Conservation (phyloP, 441 rosid species). For the Flueggea neowawraea region DNA sequence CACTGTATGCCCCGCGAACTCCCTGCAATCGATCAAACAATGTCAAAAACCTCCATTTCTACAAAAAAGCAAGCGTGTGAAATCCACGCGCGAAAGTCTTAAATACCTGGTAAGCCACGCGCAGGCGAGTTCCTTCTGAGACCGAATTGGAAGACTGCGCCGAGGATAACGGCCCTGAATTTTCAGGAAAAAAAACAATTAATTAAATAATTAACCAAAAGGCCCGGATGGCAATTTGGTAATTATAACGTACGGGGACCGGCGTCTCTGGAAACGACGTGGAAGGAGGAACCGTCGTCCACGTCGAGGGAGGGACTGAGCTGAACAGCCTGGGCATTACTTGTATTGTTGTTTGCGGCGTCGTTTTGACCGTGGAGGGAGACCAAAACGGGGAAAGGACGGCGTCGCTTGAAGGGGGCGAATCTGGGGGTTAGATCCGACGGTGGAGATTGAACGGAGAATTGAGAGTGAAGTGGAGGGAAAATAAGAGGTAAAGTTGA, state of each 20-base stretch:
- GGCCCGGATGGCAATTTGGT: neutral
- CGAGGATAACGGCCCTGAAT: slow-evolving; percentile 75
- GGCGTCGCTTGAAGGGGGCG: slow-evolving; percentile 16
- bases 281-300: slow-evolving; percentile 28
- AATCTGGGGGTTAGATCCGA: slow-evolving; percentile 20
- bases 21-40: slow-evolving; percentile 42
- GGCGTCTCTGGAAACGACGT: slow-evolving; percentile 27
- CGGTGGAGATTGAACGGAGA: slow-evolving; percentile 15
- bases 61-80: neutral
- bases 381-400: slow-evolving; percentile 17
- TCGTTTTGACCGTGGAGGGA: slow-evolving; percentile 22
- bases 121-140: slow-evolving; percentile 66
- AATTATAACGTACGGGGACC: slow-evolving; percentile 51
- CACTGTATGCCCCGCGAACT: slow-evolving; percentile 87
- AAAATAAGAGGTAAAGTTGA: no score
- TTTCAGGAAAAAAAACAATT: neutral
- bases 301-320: slow-evolving; percentile 1
- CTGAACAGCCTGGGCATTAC: slow-evolving; percentile 28
- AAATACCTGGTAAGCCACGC: slow-evolving; percentile 92
- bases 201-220: neutral
- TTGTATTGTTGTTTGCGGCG: slow-evolving; percentile 2
- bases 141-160: slow-evolving; percentile 36
- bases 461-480: slow-evolving; percentile 23
- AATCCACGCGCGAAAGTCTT: neutral
- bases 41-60: neutral